Evolutionary conservation across 768 basidiomycete genomes (phyloP), one percentile per base, ranked within the genome.

Genomic region (Pleurotus djamor): DNA sequence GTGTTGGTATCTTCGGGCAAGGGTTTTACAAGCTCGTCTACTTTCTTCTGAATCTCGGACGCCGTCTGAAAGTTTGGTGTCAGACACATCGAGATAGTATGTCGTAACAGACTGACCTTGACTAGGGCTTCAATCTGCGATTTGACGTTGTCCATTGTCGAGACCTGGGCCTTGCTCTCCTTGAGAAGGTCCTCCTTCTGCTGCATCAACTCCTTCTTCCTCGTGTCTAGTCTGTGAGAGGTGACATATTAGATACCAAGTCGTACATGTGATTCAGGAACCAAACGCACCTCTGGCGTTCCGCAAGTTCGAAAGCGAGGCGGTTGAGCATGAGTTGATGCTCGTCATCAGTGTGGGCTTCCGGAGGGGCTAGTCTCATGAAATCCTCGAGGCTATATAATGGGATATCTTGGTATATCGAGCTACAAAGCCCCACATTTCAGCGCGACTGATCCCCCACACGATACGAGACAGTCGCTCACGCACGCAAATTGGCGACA

Each of bases 261-360:
- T 16, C 5, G 6, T 32, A 48, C 38, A 61, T 62, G 64, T 61
- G 66, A 63, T 59, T 48, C 52, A 52, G 48, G 21, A 51, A 49
- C 48, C 62, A 44, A 43, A 63, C 76, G 57, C 68, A 93, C 94
- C 94, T 83, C 75, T 94, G 90, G 55, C 94, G 88, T 75, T 95
- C 94, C 35, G 83, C 83, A 36, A 94, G 85, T 72, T 96, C 94
- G 64, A 95, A 94, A 69, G 85, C 88, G 47, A 96, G 78, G 55
- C 92, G 86, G 67, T 87, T 93, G 61, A 95, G 83, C 90, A 94
- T 93, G 41, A 94, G 81, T 63, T 92, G 87, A 72, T 94, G 94
- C 41, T 87, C 81, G 10, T 83, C 86, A 14, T 79, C 76, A 52
- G 84, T 81, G 21, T 83, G 83, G 12, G 84, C 83, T 65, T 85